Evolutionary conservation across 1,284 basidiomycete genomes (phyloP).

Genomic region (Peniophora sp.): DNA sequence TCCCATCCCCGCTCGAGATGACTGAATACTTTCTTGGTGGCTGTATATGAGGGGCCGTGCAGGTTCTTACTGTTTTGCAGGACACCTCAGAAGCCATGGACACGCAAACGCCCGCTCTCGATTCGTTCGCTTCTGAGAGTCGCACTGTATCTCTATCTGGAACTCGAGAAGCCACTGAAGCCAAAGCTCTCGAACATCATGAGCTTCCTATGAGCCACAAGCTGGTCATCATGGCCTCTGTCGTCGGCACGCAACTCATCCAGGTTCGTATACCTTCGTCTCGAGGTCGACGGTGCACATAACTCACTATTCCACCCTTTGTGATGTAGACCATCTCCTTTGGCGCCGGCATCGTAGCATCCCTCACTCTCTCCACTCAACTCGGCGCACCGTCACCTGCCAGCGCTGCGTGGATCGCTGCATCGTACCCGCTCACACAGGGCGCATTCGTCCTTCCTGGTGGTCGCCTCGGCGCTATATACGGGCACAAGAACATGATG

Average conservation of each 20-base stretch:
- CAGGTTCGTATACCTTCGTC: neutral
- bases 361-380: neutral
- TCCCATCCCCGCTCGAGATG: no score
- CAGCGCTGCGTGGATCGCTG: neutral
- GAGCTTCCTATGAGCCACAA: neutral
- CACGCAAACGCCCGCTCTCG: no score
- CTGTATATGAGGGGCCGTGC: no score
- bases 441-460: constrained; percentile 7
- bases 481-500: constrained; percentile 6
- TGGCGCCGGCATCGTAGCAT: neutral
- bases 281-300: no score
- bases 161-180: no score
- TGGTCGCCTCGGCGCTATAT: constrained; percentile 6
- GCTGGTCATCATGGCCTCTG: neutral
- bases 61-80: no score
- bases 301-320: no score
- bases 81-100: no score
- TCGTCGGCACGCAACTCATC: neutral
- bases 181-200: neutral
- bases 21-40: no score
- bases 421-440: constrained; percentile 4
- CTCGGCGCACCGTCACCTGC: neutral
- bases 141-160: no score
- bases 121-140: no score
- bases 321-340: neutral